Evolutionary conservation across 2,329 filamentous ascomycete genomes (phyloP).

Genomic region (Atkinsonella hypoxylon): DNA sequence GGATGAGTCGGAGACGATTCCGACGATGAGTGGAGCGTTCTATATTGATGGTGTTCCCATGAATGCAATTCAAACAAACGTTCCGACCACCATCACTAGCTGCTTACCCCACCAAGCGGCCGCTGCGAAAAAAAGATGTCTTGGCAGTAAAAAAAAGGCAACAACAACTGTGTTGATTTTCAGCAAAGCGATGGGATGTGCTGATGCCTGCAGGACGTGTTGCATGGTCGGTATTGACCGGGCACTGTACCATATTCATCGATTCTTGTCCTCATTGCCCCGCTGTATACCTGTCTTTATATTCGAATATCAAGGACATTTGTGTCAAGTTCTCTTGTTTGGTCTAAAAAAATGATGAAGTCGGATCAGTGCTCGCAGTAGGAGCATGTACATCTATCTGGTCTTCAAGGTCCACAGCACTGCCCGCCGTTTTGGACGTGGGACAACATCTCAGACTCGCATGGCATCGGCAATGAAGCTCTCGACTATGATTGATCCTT

Average conservation of each 20-base stretch:
- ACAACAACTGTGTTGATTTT: background rate
- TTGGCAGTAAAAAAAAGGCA: background rate
- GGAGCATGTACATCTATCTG: no score
- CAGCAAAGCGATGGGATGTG: no score
- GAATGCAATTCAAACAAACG: background rate
- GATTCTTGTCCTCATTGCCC: background rate
- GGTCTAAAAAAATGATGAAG: no score
- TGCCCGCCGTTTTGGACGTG: no score
- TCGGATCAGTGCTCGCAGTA: no score
- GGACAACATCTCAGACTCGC: no score
- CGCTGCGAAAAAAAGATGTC: background rate
- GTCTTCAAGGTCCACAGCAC: no score
- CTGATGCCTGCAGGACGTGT: background rate
- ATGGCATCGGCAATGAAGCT: no score
- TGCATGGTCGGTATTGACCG: background rate
- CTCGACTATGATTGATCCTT: no score
- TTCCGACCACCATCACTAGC: background rate
- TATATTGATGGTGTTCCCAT: background rate
- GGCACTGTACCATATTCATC: background rate
- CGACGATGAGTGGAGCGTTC: background rate
- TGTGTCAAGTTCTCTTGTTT: no score
- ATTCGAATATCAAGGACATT: no score
- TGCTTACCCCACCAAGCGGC: conserved; percentile 4
- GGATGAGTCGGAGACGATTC: background rate
- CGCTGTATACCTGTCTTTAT: no score